Evolutionary conservation across 345 rosid genomes (phyloP), one percentile per base, ranked within the genome.

Genomic region (Rhodamnia argentea): DNA sequence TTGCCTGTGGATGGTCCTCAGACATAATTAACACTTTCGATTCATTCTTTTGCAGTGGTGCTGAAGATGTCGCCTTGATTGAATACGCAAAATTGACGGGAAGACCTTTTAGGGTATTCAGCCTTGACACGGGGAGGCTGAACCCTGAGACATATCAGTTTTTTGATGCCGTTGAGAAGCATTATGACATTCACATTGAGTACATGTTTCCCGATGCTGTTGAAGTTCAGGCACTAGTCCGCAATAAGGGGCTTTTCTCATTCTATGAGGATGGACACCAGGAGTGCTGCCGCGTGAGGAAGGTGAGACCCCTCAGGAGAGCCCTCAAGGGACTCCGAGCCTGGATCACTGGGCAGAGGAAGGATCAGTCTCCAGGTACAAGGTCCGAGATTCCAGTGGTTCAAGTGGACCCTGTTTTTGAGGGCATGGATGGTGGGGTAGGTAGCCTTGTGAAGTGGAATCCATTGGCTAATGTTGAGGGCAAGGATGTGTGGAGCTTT

Each of bases 391-490:
- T 96, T 64, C 98, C 99, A 2, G 92, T 97, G 7, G 99, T 97
- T 58, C 98, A 97, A 89, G 95, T 95, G 59, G 99, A 97, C 89
- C 98, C 99, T 0, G 97, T 91, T 84, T 96, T 96, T 56, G 99
- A 96, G 87, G 99, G 99, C 22, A 14, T 95, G 90, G 94, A 93
- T 53, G 99, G 99, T 37, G 99, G 99, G 47, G 85, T 62, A 52
- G 99, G 98, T 47, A 97, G 99, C 92, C 91, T 95, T 85, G 95
- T 97, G 87, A 97, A 97, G 93, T 97, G 99, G 99, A 97, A 97
- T 84, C 99, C 99, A 0, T 88, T 97, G 42, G 96, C 99, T 5
- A 96, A 96, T 85, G 96, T 92, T 13, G 91, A 91, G n/a, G 98
- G 99, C 14, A 42, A 7, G 20, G 96, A 96, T 32, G 90, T 96